Percentiles rank a stretch among this genome's conserved stretches.
Conservation (phyloP, 169 alveolate genomes). For the Plasmodium malariae region DNA sequence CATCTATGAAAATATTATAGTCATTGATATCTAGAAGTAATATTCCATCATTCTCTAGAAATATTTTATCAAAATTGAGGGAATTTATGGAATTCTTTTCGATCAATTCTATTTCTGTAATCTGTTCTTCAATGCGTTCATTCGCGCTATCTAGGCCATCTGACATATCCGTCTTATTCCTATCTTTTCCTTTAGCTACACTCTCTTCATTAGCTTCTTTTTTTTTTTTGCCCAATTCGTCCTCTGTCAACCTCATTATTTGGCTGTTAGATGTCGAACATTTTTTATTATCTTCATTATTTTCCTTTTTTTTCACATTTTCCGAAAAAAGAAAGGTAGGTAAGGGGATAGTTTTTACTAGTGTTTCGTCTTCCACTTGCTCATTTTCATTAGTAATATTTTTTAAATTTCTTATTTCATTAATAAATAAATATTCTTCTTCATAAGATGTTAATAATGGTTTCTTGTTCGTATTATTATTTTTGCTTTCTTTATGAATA, state of each 20-base stretch:
- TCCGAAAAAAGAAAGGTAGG: slow-evolving; percentile 63
- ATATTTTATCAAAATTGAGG: slow-evolving; percentile 59
- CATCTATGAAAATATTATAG: slow-evolving; percentile 60
- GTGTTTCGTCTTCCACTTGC: slow-evolving; percentile 31
- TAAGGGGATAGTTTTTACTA: slow-evolving; percentile 58
- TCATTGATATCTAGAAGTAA: slow-evolving; percentile 54
- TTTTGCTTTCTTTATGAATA: slow-evolving; percentile 45
- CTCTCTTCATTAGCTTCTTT: neutral
- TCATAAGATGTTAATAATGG: slow-evolving; percentile 32
- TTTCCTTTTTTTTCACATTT: slow-evolving; percentile 30
- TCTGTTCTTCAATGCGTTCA: neutral
- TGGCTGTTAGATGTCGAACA: neutral
- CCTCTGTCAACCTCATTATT: neutral
- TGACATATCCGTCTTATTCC: too few relatives aligned
- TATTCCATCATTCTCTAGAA: slow-evolving; percentile 68
- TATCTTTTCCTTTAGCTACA: too few relatives aligned
- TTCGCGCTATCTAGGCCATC: too few relatives aligned
- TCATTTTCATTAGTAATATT: slow-evolving; percentile 21
- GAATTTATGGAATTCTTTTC: slow-evolving; percentile 26
- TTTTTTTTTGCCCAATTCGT: too few relatives aligned
- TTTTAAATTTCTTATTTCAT: slow-evolving; percentile 49
- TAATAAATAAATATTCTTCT: slow-evolving; percentile 65
- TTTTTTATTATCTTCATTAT: neutral
- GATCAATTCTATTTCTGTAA: neutral
- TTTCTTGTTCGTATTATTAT: slow-evolving; percentile 15